These are phyloP conservation scores for Gleditsia sinensis DNA, from an alignment of 306 rosid genomes.

Conservation along the genomic window DNA sequence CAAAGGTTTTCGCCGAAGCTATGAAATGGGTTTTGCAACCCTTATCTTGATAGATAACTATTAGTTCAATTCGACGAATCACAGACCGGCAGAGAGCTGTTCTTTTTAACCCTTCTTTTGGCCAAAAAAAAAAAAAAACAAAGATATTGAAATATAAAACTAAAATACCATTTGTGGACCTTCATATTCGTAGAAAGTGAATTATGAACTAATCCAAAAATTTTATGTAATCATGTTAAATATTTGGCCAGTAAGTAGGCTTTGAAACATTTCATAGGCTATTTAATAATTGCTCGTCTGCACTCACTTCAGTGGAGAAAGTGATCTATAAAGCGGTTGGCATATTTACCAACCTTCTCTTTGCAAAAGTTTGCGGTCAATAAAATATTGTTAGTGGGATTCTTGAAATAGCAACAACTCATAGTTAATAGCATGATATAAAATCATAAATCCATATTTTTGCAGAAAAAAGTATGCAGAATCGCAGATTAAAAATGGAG, in stretches of 20 bases:
- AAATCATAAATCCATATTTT: neutral
- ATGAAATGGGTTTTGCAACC: no score
- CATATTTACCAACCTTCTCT: no score
- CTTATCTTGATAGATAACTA: no score
- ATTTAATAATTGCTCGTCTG: neutral
- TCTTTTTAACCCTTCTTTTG: slow-evolving; percentile 18
- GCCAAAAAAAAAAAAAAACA: slow-evolving; percentile 19
- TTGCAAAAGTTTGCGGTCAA: slow-evolving; percentile 24
- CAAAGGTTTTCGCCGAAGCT: neutral
- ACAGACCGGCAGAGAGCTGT: slow-evolving; percentile 22
- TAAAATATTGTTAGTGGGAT: slow-evolving; percentile 34
- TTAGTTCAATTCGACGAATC: no score
- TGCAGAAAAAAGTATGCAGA: neutral
- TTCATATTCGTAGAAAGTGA: slow-evolving; percentile 28
- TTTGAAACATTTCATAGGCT: neutral
- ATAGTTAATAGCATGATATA: neutral
- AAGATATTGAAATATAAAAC: slow-evolving; percentile 19
- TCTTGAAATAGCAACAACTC: neutral
- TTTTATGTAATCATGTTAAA: slow-evolving; percentile 19
- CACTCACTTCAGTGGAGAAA: slow-evolving; percentile 24
- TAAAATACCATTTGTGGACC: slow-evolving; percentile 27
- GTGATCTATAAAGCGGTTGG: slow-evolving; percentile 20
- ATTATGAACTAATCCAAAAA: slow-evolving; percentile 29
- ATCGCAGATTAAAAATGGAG: no score
- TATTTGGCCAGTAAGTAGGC: slow-evolving; percentile 35